Percentiles rank a stretch among this genome's conserved stretches.
phyloP scores from a whole-genome alignment of 768 basidiomycete genomes.

The Glaciozyma martinii region DNA sequence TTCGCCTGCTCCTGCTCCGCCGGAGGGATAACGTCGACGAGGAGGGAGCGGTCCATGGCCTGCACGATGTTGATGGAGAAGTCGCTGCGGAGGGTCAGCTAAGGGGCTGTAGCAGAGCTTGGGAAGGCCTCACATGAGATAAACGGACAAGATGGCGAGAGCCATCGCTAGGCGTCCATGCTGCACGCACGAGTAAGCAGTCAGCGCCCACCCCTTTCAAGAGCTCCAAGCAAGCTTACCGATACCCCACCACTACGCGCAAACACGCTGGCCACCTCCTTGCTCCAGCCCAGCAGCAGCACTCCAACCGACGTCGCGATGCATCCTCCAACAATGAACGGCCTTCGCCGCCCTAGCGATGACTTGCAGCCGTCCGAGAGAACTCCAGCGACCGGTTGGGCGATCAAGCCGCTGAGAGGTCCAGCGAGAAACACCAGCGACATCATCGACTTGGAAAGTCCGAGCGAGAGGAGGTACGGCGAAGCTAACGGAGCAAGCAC shows the following conservation, averaged over 20 bases:
- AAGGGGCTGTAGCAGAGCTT: conserved; percentile 36
- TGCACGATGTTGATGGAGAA: conserved; percentile 50
- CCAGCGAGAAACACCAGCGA: conserved; percentile 88
- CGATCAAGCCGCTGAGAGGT: conserved; percentile 76
- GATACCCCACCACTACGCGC: conserved; percentile 21
- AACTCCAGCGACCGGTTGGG: conserved; percentile 67
- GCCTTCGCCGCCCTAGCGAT: conserved; percentile 71
- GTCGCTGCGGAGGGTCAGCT: conserved; percentile 1
- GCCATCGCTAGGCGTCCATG: conserved; percentile 61
- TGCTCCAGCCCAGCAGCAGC: conserved; percentile 74
- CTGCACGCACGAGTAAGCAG: conserved; percentile 37
- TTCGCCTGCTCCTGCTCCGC: conserved; percentile 71
- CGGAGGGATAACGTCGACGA: conserved; percentile 75
- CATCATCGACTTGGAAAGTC: conserved; percentile 75
- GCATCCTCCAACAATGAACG: conserved; percentile 71
- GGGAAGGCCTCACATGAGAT: conserved; percentile 42
- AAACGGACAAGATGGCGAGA: conserved; percentile 65
- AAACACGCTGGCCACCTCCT: conserved; percentile 51
- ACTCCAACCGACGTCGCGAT: conserved; percentile 59
- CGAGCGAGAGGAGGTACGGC: conserved; percentile 81
- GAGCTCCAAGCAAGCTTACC: background rate
- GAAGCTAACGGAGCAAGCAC: conserved; percentile 51
- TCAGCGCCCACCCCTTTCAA: background rate
- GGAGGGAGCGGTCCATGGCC: conserved; percentile 78
- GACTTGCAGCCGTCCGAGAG: conserved; percentile 78